These are phyloP conservation scores for Arabidopsis lyrata DNA, from an alignment of 441 rosid genomes.

Conservation along the genomic window DNA sequence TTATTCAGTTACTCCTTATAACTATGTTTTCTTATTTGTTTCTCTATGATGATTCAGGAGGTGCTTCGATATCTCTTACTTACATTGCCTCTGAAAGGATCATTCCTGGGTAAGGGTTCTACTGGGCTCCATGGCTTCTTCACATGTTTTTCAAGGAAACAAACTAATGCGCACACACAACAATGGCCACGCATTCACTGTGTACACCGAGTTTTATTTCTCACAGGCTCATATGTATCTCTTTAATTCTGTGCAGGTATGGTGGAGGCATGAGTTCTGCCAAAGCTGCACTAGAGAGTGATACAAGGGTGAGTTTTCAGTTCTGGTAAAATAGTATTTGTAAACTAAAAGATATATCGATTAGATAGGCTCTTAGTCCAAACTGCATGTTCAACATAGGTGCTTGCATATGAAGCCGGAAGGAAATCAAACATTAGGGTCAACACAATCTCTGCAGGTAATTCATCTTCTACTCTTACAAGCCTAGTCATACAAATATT, in stretches of 20 bases:
- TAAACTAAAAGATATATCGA: background rate
- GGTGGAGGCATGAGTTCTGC: slow-evolving; percentile 99
- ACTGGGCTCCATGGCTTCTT: slow-evolving; percentile 3
- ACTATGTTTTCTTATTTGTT: slow-evolving; percentile 20
- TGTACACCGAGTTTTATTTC: background rate
- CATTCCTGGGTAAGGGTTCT: slow-evolving; percentile 84
- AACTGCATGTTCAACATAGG: slow-evolving; percentile 38
- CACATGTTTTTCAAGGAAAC: background rate
- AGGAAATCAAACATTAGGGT: slow-evolving; percentile 92
- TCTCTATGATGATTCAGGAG: slow-evolving; percentile 57
- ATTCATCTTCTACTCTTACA: background rate
- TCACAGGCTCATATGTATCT: slow-evolving; percentile 23
- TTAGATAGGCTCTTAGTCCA: slow-evolving; percentile 11
- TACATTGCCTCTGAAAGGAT: slow-evolving; percentile 96
- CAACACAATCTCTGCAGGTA: slow-evolving; percentile 74
- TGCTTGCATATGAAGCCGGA: slow-evolving; percentile 96
- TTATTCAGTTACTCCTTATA: background rate
- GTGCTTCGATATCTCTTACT: slow-evolving; percentile 89
- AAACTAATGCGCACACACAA: background rate
- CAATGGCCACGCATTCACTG: background rate
- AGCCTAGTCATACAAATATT: background rate
- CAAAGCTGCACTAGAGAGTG: slow-evolving; percentile 98
- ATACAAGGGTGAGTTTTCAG: slow-evolving; percentile 64
- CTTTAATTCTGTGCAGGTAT: slow-evolving; percentile 56
- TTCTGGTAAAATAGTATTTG: background rate